phyloP scores from a whole-genome alignment of 2,329 filamentous ascomycete genomes.

The Phaeosphaeriaceae sp. region DNA sequence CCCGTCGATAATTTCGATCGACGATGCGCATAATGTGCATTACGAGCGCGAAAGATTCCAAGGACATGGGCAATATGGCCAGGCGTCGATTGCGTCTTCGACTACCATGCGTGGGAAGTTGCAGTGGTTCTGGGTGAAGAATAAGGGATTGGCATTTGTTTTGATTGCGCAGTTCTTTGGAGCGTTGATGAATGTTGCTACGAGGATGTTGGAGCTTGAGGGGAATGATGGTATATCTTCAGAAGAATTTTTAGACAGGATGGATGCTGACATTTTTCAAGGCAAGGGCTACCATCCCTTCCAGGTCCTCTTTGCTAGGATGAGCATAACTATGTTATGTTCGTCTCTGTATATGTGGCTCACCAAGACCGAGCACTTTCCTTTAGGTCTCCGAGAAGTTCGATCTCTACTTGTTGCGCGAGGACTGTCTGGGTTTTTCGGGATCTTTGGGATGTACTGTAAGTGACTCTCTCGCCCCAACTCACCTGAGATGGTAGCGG shows the following conservation, averaged over 20 bases:
- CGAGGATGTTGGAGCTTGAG: conserved; percentile 74
- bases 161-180: conserved; percentile 81
- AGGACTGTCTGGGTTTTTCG: conserved; percentile 76
- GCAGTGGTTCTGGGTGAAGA: conserved; percentile 64
- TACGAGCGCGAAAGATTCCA: conserved; percentile 31
- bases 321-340: conserved; percentile 74
- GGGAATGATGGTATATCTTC: conserved; percentile 62
- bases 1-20: conserved; percentile 44
- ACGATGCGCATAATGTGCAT: conserved; percentile 40
- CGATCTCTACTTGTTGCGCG: conserved; percentile 72
- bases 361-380: conserved; percentile 71
- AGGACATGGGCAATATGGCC: conserved; percentile 21
- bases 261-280: conserved; percentile 8
- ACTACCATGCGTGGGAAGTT: conserved; percentile 28
- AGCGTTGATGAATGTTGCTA: conserved; percentile 83
- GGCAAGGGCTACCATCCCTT: conserved; percentile 78
- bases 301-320: conserved; percentile 78
- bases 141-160: conserved; percentile 78
- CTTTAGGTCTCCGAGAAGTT: conserved; percentile 73
- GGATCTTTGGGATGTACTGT: conserved; percentile 79
- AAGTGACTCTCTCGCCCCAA: conserved; percentile 44
- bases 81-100: conserved; percentile 27
- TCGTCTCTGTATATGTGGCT: conserved; percentile 78
- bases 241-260: neutral
- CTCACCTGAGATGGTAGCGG: conserved; percentile 4